Conservation (phyloP, 495 filamentous ascomycete genomes). For the Aspergillus heteromorphus region DNA sequence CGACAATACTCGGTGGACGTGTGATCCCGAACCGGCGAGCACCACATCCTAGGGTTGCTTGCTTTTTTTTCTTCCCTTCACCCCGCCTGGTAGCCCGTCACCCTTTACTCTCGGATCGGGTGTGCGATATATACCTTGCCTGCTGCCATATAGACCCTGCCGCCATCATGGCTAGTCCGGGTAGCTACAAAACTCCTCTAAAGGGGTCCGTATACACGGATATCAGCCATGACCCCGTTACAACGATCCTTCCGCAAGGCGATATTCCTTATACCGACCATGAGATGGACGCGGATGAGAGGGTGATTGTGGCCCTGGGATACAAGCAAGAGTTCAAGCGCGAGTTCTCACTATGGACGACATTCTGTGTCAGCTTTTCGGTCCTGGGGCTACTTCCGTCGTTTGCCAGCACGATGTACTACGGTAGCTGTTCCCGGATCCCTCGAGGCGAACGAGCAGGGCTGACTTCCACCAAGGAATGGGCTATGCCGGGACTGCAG, state of each 20-base stretch:
- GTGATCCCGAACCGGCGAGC: background rate
- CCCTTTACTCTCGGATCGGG: background rate
- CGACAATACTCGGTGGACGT: background rate
- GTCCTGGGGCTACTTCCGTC: constrained; percentile 69
- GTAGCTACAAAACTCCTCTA: constrained; percentile 12
- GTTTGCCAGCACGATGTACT: constrained; percentile 70
- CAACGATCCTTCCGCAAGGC: constrained; percentile 60
- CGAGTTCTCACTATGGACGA: constrained; percentile 78
- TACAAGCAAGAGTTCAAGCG: constrained; percentile 80
- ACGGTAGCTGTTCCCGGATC: constrained; percentile 37
- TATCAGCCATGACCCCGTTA: constrained; percentile 54
- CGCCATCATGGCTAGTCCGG: constrained; percentile 6
- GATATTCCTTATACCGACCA: constrained; percentile 55
- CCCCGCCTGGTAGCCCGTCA: background rate
- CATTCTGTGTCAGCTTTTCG: constrained; percentile 74
- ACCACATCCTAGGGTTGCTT: background rate
- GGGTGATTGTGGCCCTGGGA: constrained; percentile 63
- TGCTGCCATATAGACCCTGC: background rate
- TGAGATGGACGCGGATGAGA: constrained; percentile 56
- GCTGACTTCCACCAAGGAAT: constrained; percentile 43
- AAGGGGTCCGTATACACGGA: constrained; percentile 20
- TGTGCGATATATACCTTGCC: background rate
- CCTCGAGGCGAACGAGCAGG: background rate
- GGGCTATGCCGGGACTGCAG: constrained; percentile 74
- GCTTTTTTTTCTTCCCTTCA: background rate